Base-by-base conservation (phyloP, 164 flowering plant species). In the Nelumbo lutea region DNA sequence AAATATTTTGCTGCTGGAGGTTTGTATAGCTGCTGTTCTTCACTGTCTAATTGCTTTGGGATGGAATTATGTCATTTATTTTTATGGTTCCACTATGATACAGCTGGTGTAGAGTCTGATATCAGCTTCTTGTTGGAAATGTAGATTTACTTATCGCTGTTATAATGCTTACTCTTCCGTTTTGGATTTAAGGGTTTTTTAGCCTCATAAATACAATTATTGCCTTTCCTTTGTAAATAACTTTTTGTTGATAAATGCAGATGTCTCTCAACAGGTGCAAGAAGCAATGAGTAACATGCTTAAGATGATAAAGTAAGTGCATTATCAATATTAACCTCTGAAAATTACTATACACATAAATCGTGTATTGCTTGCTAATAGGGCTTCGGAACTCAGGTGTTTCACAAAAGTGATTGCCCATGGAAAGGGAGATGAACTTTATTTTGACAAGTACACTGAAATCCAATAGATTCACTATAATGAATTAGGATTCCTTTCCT, bases 201-300 rank as follows among this genome's bases (percentile, higher is more conserved):
- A n/a, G 14, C 40, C 5, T 46, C 51, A 13, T 63, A 1, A 51
- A 27, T 13, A 42, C 6, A n/a, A 42, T 2, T n/a, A 11, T 66
- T n/a, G 2, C 65, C 3, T 53, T 70, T 40, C 5, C 45, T 45
- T 71, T 15, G 69, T 2, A 27, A 27, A 64, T 15, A 53, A 6
- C 39, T 60, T 61, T 60, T 14, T 73, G 52, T 57, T 61, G 9
- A 62, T 45, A 38, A 44, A 27, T 79, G 77, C 89, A 89, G 91
- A 85, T 77, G 73, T 83, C 67, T 83, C 86, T 2, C 90, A 80
- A 68, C 83, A 86, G 69, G 80, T 82, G 52, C 90, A 89, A 75
- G 81, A 9, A 69, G 87, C 80, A n/a, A 86, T 86, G 90, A 86
- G 75, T 65, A 83, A 79, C 80, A 86, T 87, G 90, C 87, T 86